Evolutionary conservation across 805 yeast genomes (phyloP).

Genomic region (Cyberlindnera euphorbiae): DNA sequence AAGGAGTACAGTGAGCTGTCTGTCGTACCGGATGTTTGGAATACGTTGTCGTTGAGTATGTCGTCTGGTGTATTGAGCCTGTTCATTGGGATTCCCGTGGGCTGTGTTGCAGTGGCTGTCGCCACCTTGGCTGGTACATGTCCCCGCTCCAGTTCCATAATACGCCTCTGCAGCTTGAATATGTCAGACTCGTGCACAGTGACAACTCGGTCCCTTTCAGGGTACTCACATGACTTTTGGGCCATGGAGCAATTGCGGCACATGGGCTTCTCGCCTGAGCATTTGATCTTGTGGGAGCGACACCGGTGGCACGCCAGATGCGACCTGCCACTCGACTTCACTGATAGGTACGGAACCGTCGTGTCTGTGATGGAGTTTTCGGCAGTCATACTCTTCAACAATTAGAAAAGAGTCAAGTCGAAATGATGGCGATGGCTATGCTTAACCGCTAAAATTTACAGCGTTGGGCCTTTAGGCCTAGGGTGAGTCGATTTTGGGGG

Average conservation of each 20-base stretch:
- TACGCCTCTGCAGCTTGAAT: slow-evolving; percentile 12
- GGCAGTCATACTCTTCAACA: too few relatives aligned
- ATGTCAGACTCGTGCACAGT: slow-evolving; percentile 23
- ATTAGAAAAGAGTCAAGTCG: too few relatives aligned
- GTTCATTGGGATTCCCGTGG: too few relatives aligned
- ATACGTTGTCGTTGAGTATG: slow-evolving; percentile 17
- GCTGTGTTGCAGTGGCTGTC: too few relatives aligned
- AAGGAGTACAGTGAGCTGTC: slow-evolving; percentile 24
- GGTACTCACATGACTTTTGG: slow-evolving; percentile 15
- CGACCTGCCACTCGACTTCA: slow-evolving; percentile 17
- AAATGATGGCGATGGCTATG: too few relatives aligned
- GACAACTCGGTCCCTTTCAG: slow-evolving; percentile 20
- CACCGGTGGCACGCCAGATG: slow-evolving; percentile 23
- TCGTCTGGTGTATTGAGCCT: slow-evolving; percentile 5
- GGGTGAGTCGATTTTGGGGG: too few relatives aligned
- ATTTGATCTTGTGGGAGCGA: slow-evolving; percentile 22
- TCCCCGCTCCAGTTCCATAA: slow-evolving; percentile 14
- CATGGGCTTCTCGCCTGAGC: slow-evolving; percentile 21
- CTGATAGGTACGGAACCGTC: slow-evolving; percentile 15
- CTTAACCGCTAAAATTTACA: background rate
- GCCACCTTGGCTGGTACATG: background rate
- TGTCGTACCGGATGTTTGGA: slow-evolving; percentile 20
- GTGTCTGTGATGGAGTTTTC: background rate
- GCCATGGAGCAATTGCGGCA: slow-evolving; percentile 21
- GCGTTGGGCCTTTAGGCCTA: too few relatives aligned